Evolutionary conservation across 2,329 filamentous ascomycete species (phyloP).

Genomic region (Orbilia brochopaga): DNA sequence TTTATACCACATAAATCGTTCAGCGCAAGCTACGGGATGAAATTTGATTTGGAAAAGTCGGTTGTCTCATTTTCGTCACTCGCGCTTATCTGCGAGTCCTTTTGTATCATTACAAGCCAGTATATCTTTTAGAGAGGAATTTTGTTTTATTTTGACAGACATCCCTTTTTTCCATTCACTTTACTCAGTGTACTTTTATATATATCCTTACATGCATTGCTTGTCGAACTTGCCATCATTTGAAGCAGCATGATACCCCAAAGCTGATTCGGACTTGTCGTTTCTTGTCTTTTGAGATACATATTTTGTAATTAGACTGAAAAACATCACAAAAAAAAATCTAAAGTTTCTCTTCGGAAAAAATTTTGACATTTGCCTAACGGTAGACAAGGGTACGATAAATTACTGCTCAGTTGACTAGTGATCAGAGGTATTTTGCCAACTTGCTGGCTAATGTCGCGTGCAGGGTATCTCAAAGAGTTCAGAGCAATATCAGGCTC

Average conservation of each 20-base stretch:
- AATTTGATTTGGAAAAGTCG: constrained; percentile 32
- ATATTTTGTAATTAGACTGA: constrained; percentile 50
- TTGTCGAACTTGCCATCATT: constrained; percentile 1
- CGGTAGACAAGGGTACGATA: no score
- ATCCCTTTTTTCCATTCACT: constrained; percentile 19
- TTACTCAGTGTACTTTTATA: constrained; percentile 14
- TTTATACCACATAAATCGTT: constrained; percentile 42
- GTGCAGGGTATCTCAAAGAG: no score
- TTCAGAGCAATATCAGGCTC: no score
- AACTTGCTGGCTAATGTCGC: no score
- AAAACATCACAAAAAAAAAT: constrained; percentile 44
- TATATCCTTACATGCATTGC: constrained; percentile 12
- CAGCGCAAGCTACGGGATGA: constrained; percentile 48
- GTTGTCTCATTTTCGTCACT: constrained; percentile 30
- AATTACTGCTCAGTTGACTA: no score
- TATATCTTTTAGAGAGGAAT: constrained; percentile 21
- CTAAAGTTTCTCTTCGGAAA: constrained; percentile 16
- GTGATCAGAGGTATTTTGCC: no score
- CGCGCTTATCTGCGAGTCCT: background rate
- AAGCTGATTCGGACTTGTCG: constrained; percentile 43
- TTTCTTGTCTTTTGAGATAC: constrained; percentile 15
- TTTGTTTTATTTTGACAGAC: constrained; percentile 20
- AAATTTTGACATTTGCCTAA: background rate
- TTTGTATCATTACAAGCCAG: constrained; percentile 29
- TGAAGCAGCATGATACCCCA: constrained; percentile 50